These are phyloP conservation scores for Rubia tinctorum DNA, from an alignment of 305 asterid species.

Conservation along the genomic window DNA sequence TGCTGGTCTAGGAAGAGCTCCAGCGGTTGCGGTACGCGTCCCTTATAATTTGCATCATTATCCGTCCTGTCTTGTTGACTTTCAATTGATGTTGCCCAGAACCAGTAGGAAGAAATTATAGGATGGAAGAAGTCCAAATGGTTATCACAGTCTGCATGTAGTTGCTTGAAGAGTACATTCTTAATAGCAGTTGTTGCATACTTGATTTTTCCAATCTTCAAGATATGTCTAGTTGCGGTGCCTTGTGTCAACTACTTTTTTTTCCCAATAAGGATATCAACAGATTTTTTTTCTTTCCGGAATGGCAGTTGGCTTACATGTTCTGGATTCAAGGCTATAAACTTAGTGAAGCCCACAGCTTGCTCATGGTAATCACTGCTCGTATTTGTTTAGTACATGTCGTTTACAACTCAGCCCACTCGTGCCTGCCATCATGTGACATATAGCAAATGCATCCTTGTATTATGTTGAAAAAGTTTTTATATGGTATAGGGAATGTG, in stretches of 20 bases:
- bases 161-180: not conserved
- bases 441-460: not conserved
- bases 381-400: not conserved
- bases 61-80: not conserved
- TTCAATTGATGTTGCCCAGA: not conserved
- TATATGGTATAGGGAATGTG: not conserved
- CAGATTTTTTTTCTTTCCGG: slow-evolving; percentile 13
- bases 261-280: slow-evolving; percentile 15
- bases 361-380: slow-evolving; percentile 21
- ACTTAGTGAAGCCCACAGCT: slow-evolving; percentile 58
- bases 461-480: not conserved
- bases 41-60: not conserved
- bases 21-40: slow-evolving; percentile 66
- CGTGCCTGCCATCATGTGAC: not conserved
- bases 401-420: not conserved
- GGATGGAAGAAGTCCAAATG: not conserved
- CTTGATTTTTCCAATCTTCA: not conserved
- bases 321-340: slow-evolving; percentile 86
- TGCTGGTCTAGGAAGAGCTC: slow-evolving; percentile 99
- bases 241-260: not conserved
- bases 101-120: slow-evolving; percentile 3
- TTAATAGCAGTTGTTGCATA: not conserved
- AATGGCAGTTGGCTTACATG: slow-evolving; percentile 90
- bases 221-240: not conserved
- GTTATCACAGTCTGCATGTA: not conserved